Evolutionary conservation across 164 flowering plant species (phyloP).

Genomic region (Taxillus chinensis): DNA sequence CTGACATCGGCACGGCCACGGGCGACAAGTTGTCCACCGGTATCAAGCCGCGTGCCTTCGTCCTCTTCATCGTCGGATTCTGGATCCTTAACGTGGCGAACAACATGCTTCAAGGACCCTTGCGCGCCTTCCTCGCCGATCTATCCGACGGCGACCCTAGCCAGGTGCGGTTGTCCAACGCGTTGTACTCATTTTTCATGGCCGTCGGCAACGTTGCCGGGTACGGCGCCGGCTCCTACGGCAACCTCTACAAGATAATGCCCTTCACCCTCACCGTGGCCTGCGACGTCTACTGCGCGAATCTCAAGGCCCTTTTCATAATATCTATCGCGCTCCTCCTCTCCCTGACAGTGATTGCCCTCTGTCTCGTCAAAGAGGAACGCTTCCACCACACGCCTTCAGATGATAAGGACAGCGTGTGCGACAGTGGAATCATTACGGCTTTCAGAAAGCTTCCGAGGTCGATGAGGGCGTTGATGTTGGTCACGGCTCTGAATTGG

Average conservation of each 20-base stretch:
- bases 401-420: not conserved
- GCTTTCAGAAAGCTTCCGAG: not conserved
- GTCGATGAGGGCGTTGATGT: not conserved
- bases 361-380: not conserved
- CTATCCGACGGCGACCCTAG: too few relatives aligned
- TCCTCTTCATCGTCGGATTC: too few relatives aligned
- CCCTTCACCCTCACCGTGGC: not conserved
- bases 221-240: not conserved
- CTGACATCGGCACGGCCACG: too few relatives aligned
- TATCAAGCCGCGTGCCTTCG: too few relatives aligned
- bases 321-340: not conserved
- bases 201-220: too few relatives aligned
- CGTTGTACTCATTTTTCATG: too few relatives aligned
- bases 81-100: too few relatives aligned
- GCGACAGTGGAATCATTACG: not conserved
- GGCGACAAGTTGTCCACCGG: too few relatives aligned
- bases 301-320: not conserved
- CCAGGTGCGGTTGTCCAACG: too few relatives aligned
- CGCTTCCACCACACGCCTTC: not conserved
- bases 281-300: not conserved
- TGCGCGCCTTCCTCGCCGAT: too few relatives aligned
- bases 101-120: too few relatives aligned
- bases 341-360: not conserved
- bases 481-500: not conserved
- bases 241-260: not conserved